phyloP scores from a whole-genome alignment of 257 asterid genomes.

The Solanum ossicruentum region DNA sequence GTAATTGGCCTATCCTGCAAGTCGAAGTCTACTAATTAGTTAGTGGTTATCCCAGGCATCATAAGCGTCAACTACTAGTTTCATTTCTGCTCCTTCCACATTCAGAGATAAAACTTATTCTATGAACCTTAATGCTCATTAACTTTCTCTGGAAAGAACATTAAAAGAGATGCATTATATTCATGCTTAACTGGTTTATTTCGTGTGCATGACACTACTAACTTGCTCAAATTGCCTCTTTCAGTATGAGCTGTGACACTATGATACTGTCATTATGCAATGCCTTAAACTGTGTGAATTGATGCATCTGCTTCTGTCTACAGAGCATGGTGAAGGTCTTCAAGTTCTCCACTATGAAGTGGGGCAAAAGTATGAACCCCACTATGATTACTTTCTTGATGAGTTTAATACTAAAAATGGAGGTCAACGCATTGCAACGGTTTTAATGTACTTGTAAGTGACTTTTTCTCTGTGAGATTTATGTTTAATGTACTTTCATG shows the following conservation, averaged over 20 bases:
- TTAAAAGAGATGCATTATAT: not conserved
- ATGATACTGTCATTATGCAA: not conserved
- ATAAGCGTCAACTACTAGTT: not conserved
- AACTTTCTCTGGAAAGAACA: not conserved
- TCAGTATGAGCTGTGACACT: not conserved
- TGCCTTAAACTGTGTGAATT: conserved; percentile 1
- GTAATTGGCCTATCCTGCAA: not conserved
- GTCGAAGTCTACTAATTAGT: not conserved
- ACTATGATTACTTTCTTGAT: conserved; percentile 82
- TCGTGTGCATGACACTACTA: not conserved
- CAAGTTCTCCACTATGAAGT: conserved; percentile 94
- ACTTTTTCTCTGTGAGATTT: not conserved
- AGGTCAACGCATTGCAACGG: conserved; percentile 93
- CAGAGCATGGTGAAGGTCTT: conserved; percentile 99
- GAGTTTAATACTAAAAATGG: conserved; percentile 81
- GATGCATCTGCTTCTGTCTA: conserved; percentile 3
- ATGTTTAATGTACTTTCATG: not conserved
- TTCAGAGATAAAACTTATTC: not conserved
- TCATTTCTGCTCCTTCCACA: not conserved
- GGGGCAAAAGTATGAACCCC: conserved; percentile 96
- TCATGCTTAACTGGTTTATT: not conserved
- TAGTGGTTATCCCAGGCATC: not conserved
- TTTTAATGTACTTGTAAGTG: conserved; percentile 82
- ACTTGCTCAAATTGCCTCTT: not conserved
- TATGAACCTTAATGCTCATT: not conserved